Percentiles rank a stretch among this genome's conserved stretches.
Evolutionary conservation across 345 rosid genomes (phyloP).

Genomic region (Gossypium bickii): DNA sequence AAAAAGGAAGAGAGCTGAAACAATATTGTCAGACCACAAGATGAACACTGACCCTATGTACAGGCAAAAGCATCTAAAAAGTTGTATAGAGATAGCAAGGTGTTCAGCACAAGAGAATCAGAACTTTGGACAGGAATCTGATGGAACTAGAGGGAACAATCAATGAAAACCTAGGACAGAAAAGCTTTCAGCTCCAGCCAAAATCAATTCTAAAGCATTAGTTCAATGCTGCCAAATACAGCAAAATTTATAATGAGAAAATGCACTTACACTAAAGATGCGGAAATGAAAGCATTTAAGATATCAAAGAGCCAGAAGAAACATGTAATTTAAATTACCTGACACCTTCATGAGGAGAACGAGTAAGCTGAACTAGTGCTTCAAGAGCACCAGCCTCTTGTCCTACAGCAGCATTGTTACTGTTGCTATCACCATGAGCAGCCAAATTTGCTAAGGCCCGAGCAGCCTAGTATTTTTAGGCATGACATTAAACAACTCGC

Average conservation of each 20-base stretch:
- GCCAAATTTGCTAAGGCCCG: conserved; percentile 97
- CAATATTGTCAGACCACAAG: background rate
- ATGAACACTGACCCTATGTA: background rate
- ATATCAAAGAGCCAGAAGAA: background rate
- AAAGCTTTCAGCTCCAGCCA: background rate
- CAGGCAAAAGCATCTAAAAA: conserved; percentile 4
- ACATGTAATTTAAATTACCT: conserved; percentile 36
- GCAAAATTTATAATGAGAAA: background rate
- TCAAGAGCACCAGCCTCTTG: conserved; percentile 93
- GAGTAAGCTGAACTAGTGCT: conserved; percentile 83
- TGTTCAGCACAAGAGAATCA: background rate
- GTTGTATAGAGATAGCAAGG: background rate
- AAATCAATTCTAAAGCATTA: conserved; percentile 6
- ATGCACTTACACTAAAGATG: background rate
- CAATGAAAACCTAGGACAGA: background rate
- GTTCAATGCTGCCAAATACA: background rate
- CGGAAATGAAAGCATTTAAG: background rate
- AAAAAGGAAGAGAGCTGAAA: background rate
- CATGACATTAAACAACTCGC: conserved; percentile 2
- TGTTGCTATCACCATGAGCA: conserved; percentile 97
- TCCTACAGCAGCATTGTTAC: conserved; percentile 92
- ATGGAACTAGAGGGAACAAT: background rate
- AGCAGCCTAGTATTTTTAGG: conserved; percentile 60
- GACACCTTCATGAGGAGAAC: conserved; percentile 89
- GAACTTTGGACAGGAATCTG: background rate